A percentile compares a stretch with the other conserved stretches of the same genome.
phyloP scores from a whole-genome alignment of 1,284 basidiomycete species.

The Earliella scabrosa region DNA sequence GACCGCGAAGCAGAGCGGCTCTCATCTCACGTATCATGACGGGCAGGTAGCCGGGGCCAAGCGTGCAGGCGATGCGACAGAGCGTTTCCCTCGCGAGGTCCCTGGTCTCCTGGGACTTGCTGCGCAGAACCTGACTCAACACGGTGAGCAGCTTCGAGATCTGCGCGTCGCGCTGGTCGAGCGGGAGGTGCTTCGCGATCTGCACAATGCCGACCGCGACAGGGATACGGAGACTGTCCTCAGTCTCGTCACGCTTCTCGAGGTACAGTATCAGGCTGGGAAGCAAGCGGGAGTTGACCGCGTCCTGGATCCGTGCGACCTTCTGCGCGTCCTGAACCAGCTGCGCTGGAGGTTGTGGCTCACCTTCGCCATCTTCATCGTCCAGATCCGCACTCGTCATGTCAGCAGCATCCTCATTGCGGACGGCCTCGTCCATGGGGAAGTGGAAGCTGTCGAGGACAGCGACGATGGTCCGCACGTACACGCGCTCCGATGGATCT shows the following conservation, averaged over 20 bases:
- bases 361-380: slow-evolving; percentile 27
- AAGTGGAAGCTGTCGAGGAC: slow-evolving; percentile 96
- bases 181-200: slow-evolving; percentile 84
- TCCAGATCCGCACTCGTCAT: slow-evolving; percentile 34
- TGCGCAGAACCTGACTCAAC: slow-evolving; percentile 87
- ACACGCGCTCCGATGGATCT: slow-evolving; percentile 79
- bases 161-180: slow-evolving; percentile 69
- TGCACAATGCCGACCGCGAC: slow-evolving; percentile 89
- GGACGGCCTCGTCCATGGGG: slow-evolving; percentile 57
- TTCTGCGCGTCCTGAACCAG: slow-evolving; percentile 31
- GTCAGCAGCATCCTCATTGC: slow-evolving; percentile 37
- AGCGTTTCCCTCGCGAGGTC: slow-evolving; percentile 88
- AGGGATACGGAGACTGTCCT: slow-evolving; percentile 87
- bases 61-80: slow-evolving; percentile 77
- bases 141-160: slow-evolving; percentile 83
- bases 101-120: slow-evolving; percentile 93
- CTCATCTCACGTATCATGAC: slow-evolving; percentile 82
- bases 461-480: slow-evolving; percentile 86
- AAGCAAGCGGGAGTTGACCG: slow-evolving; percentile 77
- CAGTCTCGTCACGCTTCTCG: slow-evolving; percentile 82
- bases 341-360: slow-evolving; percentile 17
- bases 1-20: slow-evolving; percentile 85
- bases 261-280: slow-evolving; percentile 80
- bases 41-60: slow-evolving; percentile 81
- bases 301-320: slow-evolving; percentile 66